These are phyloP conservation scores for Lactuca sativa DNA, from an alignment of 129 eudicot species.

Conservation along the genomic window DNA sequence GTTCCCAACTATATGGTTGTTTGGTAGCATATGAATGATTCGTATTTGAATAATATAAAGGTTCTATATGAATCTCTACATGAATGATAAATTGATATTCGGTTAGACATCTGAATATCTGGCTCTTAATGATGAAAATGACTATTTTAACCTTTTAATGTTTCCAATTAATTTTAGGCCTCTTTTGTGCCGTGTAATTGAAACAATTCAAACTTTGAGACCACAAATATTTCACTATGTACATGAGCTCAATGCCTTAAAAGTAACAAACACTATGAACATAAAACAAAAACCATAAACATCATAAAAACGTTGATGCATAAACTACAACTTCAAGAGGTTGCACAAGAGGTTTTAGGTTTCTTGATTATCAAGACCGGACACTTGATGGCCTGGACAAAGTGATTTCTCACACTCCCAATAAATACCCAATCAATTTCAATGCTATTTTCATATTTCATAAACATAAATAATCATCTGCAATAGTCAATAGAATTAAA, in stretches of 20 bases:
- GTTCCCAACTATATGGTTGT: too few relatives aligned
- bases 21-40: too few relatives aligned
- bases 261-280: background rate
- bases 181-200: too few relatives aligned
- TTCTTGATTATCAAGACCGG: conserved; percentile 80
- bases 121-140: too few relatives aligned
- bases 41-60: too few relatives aligned
- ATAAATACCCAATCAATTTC: conserved; percentile 64
- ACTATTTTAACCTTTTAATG: too few relatives aligned
- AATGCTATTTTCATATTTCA: background rate
- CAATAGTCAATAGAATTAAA: too few relatives aligned
- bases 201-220: too few relatives aligned
- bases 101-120: too few relatives aligned
- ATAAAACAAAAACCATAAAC: background rate
- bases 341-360: conserved; percentile 42
- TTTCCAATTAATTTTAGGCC: too few relatives aligned
- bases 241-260: background rate
- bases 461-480: background rate
- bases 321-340: conserved; percentile 1
- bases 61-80: too few relatives aligned
- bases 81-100: too few relatives aligned
- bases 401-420: conserved; percentile 90
- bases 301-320: background rate
- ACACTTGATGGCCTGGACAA: conserved; percentile 67
- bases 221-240: background rate